Conservation (phyloP, 2,329 filamentous ascomycete genomes). For the Pyrenophora graminea region DNA sequence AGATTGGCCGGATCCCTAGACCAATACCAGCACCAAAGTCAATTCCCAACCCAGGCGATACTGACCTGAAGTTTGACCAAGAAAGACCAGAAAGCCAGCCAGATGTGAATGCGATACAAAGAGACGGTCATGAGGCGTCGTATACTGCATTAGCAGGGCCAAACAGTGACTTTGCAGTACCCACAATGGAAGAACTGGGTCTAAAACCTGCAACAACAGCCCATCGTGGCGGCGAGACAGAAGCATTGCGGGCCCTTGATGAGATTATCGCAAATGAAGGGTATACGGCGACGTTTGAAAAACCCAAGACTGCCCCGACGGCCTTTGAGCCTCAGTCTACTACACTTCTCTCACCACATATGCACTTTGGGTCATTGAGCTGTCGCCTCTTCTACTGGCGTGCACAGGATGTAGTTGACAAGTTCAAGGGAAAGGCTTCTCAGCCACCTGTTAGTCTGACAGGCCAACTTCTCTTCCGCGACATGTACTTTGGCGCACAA, state of each 20-base stretch:
- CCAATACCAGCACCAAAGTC: constrained; percentile 64
- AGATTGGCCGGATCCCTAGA: constrained; percentile 64
- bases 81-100: constrained; percentile 55
- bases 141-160: constrained; percentile 69
- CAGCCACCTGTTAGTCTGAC: constrained; percentile 69
- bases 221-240: constrained; percentile 71
- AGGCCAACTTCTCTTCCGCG: constrained; percentile 75
- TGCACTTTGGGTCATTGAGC: constrained; percentile 76
- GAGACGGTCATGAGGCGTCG: constrained; percentile 59
- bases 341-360: constrained; percentile 71
- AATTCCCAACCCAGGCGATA: constrained; percentile 68
- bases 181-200: constrained; percentile 72
- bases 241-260: constrained; percentile 63
- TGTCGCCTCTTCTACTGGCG: constrained; percentile 74
- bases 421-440: constrained; percentile 60
- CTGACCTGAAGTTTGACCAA: constrained; percentile 63
- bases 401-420: constrained; percentile 64
- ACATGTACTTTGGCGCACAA: constrained; percentile 84
- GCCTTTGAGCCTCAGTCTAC: constrained; percentile 74
- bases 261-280: constrained; percentile 64
- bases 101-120: constrained; percentile 64
- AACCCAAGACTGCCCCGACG: constrained; percentile 75
- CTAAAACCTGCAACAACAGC: constrained; percentile 64
- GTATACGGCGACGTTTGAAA: constrained; percentile 75
- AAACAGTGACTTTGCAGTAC: constrained; percentile 69